Evolutionary conservation across 345 rosid genomes (phyloP).

Genomic region (Gossypium anomalum): DNA sequence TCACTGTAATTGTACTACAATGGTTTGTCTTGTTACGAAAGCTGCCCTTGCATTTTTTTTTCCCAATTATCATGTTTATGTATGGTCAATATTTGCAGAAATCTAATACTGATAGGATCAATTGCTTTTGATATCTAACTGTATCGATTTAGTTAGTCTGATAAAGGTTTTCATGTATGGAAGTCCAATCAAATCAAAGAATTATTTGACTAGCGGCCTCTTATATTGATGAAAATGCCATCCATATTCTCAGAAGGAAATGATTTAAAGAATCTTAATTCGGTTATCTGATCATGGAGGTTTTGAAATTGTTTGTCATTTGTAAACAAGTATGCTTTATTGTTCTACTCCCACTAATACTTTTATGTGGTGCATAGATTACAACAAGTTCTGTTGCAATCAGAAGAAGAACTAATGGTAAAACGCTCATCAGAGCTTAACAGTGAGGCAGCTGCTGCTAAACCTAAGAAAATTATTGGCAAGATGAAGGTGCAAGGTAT

Average conservation of each 20-base stretch:
- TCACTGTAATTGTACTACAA: background rate
- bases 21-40: background rate
- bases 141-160: background rate
- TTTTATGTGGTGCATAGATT: conserved; percentile 40
- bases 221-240: conserved; percentile 6
- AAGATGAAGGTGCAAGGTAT: conserved; percentile 97
- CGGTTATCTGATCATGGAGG: background rate
- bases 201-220: background rate
- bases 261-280: conserved; percentile 4
- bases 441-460: conserved; percentile 58
- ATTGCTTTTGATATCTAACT: background rate
- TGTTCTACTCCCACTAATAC: conserved; percentile 8
- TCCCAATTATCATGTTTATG: background rate
- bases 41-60: background rate
- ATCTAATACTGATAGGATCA: background rate
- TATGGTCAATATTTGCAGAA: background rate
- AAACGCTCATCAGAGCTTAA: conserved; percentile 61
- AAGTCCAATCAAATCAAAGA: background rate
- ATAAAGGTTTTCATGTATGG: background rate
- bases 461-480: conserved; percentile 77
- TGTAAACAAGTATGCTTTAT: background rate
- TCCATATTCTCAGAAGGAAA: conserved; percentile 7
- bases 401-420: conserved; percentile 82
- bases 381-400: conserved; percentile 74
- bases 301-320: conserved; percentile 8